Percentiles rank a stretch among this genome's conserved stretches.
phyloP scores from a whole-genome alignment of 345 rosid species.

The Eucalyptus curtisii region DNA sequence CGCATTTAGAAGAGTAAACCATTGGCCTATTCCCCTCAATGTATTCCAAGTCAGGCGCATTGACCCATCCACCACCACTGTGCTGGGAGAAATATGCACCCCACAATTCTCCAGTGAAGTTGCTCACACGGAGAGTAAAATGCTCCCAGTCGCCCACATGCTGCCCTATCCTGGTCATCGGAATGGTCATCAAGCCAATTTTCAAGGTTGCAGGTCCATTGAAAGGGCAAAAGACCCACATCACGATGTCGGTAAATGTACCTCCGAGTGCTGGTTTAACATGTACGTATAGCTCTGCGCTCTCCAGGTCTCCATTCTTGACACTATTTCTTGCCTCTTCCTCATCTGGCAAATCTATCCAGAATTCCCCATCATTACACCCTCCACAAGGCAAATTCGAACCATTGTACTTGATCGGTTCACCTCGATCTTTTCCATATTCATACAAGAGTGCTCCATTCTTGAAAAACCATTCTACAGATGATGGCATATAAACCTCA shows the following conservation, averaged over 20 bases:
- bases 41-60: constrained; percentile 58
- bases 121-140: constrained; percentile 71
- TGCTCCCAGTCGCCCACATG: constrained; percentile 96
- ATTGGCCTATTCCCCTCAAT: constrained; percentile 43
- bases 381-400: constrained; percentile 70
- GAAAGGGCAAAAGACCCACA: constrained; percentile 94
- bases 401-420: constrained; percentile 40
- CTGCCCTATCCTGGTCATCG: constrained; percentile 61
- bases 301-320: constrained; percentile 53
- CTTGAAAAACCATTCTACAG: constrained; percentile 84
- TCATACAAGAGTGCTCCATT: constrained; percentile 60
- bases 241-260: constrained; percentile 74
- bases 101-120: constrained; percentile 83
- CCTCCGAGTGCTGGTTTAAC: constrained; percentile 88
- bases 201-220: constrained; percentile 85
- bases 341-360: constrained; percentile 69
- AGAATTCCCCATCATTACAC: constrained; percentile 51
- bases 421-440: constrained; percentile 29
- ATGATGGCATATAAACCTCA: constrained; percentile 77
- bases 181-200: constrained; percentile 52
- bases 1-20: constrained; percentile 73
- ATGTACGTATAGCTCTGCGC: constrained; percentile 76
- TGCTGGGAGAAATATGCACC: constrained; percentile 75
- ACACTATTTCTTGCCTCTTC: constrained; percentile 38
- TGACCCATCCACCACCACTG: constrained; percentile 80